A percentile compares a stretch with the other conserved stretches of the same genome.
phyloP scores from a whole-genome alignment of 2,329 filamentous ascomycete genomes.

The Clarireedia hainanense region DNA sequence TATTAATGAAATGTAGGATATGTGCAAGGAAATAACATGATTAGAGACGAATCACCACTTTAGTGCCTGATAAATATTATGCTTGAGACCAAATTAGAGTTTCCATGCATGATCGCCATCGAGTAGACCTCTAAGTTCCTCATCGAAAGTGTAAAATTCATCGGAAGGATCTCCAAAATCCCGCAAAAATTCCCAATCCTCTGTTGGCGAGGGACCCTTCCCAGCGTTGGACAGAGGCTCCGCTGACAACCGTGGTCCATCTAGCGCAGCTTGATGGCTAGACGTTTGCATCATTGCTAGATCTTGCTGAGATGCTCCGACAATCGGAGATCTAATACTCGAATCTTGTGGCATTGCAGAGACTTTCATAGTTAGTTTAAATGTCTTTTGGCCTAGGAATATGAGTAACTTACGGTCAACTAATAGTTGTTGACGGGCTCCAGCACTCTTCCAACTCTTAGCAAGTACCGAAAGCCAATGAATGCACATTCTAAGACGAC shows the following conservation, averaged over 20 bases:
- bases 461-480: constrained; percentile 27
- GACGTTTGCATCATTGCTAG: not conserved
- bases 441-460: constrained; percentile 27
- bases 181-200: constrained; percentile 25
- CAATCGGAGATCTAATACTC: not conserved
- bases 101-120: constrained; percentile 12
- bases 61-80: not conserved
- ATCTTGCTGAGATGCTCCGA: not conserved
- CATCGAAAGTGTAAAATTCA: constrained; percentile 26
- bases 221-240: not conserved
- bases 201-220: not conserved
- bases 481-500: constrained; percentile 23
- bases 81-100: not conserved
- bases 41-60: not conserved
- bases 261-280: not conserved
- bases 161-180: constrained; percentile 26
- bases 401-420: constrained; percentile 23
- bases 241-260: not conserved
- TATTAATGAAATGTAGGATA: not conserved
- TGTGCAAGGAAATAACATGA: no score
- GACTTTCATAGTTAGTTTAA: not conserved
- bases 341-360: constrained; percentile 6
- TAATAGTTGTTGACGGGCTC: constrained; percentile 24
- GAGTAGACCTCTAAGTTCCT: constrained; percentile 23
- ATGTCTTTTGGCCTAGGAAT: constrained; percentile 15